Evolutionary conservation across 2,329 filamentous ascomycete genomes (phyloP).

Genomic region (Ophiostoma pallidulum): DNA sequence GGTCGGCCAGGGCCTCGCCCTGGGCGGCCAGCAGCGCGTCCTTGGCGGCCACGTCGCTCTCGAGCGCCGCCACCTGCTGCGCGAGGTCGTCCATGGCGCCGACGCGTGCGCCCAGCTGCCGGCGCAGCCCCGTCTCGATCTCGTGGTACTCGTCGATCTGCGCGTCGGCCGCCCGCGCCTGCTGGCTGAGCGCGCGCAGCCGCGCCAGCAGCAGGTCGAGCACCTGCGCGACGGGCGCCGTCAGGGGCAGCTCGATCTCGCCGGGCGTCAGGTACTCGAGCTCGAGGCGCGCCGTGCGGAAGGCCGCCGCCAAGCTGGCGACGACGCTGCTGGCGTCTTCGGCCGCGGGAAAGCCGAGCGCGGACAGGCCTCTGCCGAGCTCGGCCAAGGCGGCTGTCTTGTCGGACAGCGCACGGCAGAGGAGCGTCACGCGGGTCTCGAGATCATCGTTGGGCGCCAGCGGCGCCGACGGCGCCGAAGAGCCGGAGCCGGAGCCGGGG

Average conservation of each 20-base stretch:
- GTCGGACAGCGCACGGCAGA: slow-evolving; percentile 39
- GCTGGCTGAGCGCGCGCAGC: slow-evolving; percentile 39
- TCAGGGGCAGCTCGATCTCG: slow-evolving; percentile 44
- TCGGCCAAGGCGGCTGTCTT: slow-evolving; percentile 37
- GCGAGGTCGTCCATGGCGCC: slow-evolving; percentile 40
- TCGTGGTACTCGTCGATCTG: slow-evolving; percentile 51
- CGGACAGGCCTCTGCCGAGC: slow-evolving; percentile 35
- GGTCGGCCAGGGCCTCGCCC: slow-evolving; percentile 32
- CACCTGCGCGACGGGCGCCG: slow-evolving; percentile 43
- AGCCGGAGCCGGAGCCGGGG: slow-evolving; percentile 11
- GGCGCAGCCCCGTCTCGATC: slow-evolving; percentile 44
- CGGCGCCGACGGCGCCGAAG: too few species aligned
- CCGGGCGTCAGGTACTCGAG: slow-evolving; percentile 54
- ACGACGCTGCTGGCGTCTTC: slow-evolving; percentile 40
- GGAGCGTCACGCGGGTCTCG: slow-evolving; percentile 32
- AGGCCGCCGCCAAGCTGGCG: slow-evolving; percentile 35
- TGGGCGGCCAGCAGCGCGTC: not conserved
- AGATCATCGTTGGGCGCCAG: slow-evolving; percentile 25
- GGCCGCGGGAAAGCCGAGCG: slow-evolving; percentile 43
- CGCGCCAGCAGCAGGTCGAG: slow-evolving; percentile 44
- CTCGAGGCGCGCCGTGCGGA: slow-evolving; percentile 49
- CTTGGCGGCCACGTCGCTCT: slow-evolving; percentile 18
- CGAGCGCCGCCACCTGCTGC: slow-evolving; percentile 31
- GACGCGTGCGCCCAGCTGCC: slow-evolving; percentile 46
- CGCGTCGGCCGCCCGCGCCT: slow-evolving; percentile 39